Base-by-base conservation (phyloP, 163 green algal genomes). In the Chlorella variabilis region DNA sequence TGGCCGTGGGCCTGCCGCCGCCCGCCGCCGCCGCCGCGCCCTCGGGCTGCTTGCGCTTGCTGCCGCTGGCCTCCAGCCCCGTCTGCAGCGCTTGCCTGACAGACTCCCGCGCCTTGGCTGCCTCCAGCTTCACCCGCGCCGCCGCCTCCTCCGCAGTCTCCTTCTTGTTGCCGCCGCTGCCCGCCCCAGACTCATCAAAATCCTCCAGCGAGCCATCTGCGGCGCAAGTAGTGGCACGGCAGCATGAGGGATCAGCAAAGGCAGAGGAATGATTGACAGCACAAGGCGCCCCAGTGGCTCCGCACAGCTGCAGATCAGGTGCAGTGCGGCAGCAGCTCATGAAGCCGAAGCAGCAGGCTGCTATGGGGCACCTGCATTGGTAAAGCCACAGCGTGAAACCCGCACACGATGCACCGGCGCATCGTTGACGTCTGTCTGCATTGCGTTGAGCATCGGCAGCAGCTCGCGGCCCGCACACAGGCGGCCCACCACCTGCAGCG, bases 1-100 rank as follows among this genome's bases (percentile, higher is more conserved):
- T 76, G 4, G 63, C 63, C 5, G 31, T 36, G 0, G 33, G 41
- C 18, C 66, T 25, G 1, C 75, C 58, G 1, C 27, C 59, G 20
- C 38, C 62, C 3, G 23, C 75, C 41, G 56, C 73, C 33, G 38
- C 54, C 38, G 9, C 56, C 38, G 33, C 76, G 76, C 76, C 76
- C 73, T 80, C 73, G 29, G 73, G 73, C 56, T 59, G 54, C 73
- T 82, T 82, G 63, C 76, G 76, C 76, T 82, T 82, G 61, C 65
- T 73, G 63, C 76, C 48, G 27, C 73, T 80, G 17, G 73, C 73
- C 59, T 80, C 73, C n/a, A 82, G 62, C 20, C 76, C 76, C 17
- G 76, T 67, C 45, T 75, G 63, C 63, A 82, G 63, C 36, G 76
- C 76, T 21, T 77, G 25, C 45, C 75, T 51, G 21, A 82, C 61